These are phyloP conservation scores for Borovskyia barvae DNA, from an alignment of 208 protist genomes.

Conservation along the genomic window DNA sequence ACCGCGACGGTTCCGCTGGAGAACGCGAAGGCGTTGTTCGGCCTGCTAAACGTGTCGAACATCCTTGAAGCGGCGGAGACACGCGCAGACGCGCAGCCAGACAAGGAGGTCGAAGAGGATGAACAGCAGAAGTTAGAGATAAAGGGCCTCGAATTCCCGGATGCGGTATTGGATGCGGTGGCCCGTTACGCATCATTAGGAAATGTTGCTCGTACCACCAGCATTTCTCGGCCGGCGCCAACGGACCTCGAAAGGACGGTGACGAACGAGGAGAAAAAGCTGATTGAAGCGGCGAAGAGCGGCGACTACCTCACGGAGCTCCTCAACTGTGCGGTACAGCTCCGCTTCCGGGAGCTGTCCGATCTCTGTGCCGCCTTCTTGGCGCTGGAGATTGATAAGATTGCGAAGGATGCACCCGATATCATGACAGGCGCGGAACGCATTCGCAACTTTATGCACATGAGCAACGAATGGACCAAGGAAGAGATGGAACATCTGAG, in stretches of 20 bases:
- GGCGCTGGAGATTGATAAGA: constrained; percentile 54
- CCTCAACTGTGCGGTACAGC: constrained; percentile 43
- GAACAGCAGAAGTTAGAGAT: constrained; percentile 28
- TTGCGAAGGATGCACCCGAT: constrained; percentile 41
- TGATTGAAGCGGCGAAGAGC: constrained; percentile 37
- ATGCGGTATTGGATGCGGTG: constrained; percentile 35
- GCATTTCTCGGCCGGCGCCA: constrained; percentile 49
- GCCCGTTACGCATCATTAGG: constrained; percentile 29
- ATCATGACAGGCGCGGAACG: constrained; percentile 73
- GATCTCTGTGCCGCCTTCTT: constrained; percentile 56
- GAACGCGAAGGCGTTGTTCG: constrained; percentile 27
- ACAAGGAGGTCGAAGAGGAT: constrained; percentile 20
- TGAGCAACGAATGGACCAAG: constrained; percentile 75
- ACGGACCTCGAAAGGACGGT: constrained; percentile 26
- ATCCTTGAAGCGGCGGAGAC: constrained; percentile 26
- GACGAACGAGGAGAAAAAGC: constrained; percentile 35
- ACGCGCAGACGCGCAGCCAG: constrained; percentile 10
- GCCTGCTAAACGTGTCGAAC: constrained; percentile 26
- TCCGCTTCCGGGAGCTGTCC: constrained; percentile 46
- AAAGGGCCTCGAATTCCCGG: constrained; percentile 36
- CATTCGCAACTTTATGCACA: constrained; percentile 50
- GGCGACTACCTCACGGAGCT: constrained; percentile 38
- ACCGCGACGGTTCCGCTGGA: constrained; percentile 30
- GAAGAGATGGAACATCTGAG: constrained; percentile 65
- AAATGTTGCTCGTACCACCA: constrained; percentile 18